These are phyloP conservation scores for Serendipita sp. DNA, from an alignment of 768 basidiomycete genomes.

Conservation along the genomic window DNA sequence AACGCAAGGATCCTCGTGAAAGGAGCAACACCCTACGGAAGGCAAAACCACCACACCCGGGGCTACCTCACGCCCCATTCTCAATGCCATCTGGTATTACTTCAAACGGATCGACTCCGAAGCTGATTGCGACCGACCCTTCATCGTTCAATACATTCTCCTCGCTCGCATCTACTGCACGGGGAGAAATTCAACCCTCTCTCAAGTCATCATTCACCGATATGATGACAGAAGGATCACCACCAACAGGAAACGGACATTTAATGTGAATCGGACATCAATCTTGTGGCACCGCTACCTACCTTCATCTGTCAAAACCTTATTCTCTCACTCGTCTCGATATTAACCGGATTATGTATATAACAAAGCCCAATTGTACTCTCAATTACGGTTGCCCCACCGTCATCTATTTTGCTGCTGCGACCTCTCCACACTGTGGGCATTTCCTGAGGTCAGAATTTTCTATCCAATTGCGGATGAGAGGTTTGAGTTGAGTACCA, in stretches of 20 bases:
- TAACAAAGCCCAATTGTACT: too few relatives aligned
- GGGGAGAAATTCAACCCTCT: not conserved
- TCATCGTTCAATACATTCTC: not conserved
- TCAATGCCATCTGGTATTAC: not conserved
- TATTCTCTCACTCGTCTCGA: not conserved
- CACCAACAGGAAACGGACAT: not conserved
- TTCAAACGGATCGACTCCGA: not conserved
- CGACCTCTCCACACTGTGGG: slow-evolving; percentile 46
- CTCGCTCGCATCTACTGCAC: not conserved
- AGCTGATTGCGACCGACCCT: not conserved
- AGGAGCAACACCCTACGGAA: not conserved
- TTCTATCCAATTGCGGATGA: slow-evolving; percentile 72
- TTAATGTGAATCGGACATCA: not conserved
- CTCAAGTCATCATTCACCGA: not conserved
- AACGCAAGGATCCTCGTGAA: not conserved
- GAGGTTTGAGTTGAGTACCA: slow-evolving; percentile 82
- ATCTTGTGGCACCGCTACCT: not conserved
- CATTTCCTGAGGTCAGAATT: slow-evolving; percentile 52
- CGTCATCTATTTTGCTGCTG: slow-evolving; percentile 33
- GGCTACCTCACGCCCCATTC: not conserved
- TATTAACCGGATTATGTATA: not conserved
- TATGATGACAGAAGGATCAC: not conserved
- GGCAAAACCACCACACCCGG: not conserved
- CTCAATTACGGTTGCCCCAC: not conserved
- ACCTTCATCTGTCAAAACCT: not conserved